Base-by-base conservation (phyloP, 1,284 basidiomycete genomes). In the Irpex sp. region DNA sequence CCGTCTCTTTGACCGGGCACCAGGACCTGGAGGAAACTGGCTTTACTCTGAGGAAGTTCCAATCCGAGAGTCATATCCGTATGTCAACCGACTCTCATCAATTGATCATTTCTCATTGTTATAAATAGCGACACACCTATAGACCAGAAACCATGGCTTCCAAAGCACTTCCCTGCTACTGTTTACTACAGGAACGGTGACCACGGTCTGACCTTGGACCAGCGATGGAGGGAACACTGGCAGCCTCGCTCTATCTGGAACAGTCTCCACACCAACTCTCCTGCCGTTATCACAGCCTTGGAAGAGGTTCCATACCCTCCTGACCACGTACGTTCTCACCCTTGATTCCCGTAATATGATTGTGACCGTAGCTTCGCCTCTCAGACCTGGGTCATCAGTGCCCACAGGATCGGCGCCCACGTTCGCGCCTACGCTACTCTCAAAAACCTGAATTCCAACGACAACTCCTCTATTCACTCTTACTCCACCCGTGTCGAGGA, bases 401-500 rank as follows among this genome's bases (percentile, higher is more conserved):
- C 63, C 2, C 67, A 67, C 54, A 59, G n/a, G 15, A 67, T 67
- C n/a, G 67, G 67, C 11, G 58, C 54, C 15, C 67, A 67, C 42
- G 67, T 67, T 66, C 75, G 77, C n/a, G 76, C 75, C 6, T 79
- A 76, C 59, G 78, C 78, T 6, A 73, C 76, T n/a, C 43, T 77
- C 67, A 71, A 78, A 63, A 70, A 70, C 27, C 73, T 78, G 49
- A 77, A 77, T 56, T 67, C 71, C n/a, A 74, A 77, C 70, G 77
- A 79, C 67, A 67, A 76, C n/a, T 70, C 73, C 4, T 56, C 71
- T 32, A 71, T 77, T 7, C 73, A 74, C 18, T 70, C 78, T 2
- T 80, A 80, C 64, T 73, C 77, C 6, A 77, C 78, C 20, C 77
- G 77, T 4, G 78, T 78, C 22, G 78, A 80, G 63, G 74, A 73